Evolutionary conservation across 768 basidiomycete genomes (phyloP), one percentile per base, ranked within the genome.

Genomic region (Trametes coccinea): DNA sequence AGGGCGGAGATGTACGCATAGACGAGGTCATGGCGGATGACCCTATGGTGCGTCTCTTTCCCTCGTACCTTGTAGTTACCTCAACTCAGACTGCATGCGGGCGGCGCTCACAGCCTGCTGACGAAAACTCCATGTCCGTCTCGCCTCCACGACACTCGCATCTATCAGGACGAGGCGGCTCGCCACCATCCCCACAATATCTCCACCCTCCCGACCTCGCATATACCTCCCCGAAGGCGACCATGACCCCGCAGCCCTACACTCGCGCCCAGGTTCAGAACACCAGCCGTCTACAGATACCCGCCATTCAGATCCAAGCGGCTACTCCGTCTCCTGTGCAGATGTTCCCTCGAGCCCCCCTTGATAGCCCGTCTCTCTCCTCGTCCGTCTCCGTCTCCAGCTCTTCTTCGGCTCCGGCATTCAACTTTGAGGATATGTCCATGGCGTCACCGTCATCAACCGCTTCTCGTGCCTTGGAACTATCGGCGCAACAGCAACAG

Each of bases 11-110:
- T 17, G 30, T 55, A 14, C 60, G 63, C 39, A 58, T 58, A 39
- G 85, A 86, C 66, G 80, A 72, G 45, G 62, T 64, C 49, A 77
- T 87, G 82, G 84, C 85, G 57, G 63, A 67, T 56, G 64, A 62
- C 14, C 30, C 61, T 2, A 67, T 67, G 66, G 80, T 72, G 59
- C 45, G 49, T 13, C 54, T 41, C 29, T 52, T 39, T 34, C 48
- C 29, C 33, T 3, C 41, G 11, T 49, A 22, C 13, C 37, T 44
- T 47, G 43, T 37, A 22, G 22, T 22, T 22, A 22, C 22, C 34
- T 11, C 5, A 11, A 37, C 34, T 37, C 34, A 37, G 6, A 11
- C 34, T 37, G 6, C 5, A 37, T 11, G 34, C 11, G 34, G 6
- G 11, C 34, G 34, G 11, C 34, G 34, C 34, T 6, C 22, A 13